These are phyloP conservation scores for Pseudogymnoascus sp. DNA, from an alignment of 2,329 filamentous ascomycete species.

Conservation along the genomic window DNA sequence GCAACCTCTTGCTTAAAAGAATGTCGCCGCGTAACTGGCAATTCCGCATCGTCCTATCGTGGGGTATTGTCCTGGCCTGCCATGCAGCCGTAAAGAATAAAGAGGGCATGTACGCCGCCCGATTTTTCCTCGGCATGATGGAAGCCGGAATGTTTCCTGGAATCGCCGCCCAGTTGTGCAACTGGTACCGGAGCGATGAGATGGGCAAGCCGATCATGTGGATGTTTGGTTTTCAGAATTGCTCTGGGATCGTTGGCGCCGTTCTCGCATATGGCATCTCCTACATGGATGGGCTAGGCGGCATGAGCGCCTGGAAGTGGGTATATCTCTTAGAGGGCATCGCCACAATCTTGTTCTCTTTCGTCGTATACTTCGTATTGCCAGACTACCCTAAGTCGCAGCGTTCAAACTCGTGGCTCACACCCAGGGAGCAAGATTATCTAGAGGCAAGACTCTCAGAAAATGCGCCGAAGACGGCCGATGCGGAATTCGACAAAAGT, in stretches of 20 bases:
- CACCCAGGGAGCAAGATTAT: constrained; percentile 32
- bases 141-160: constrained; percentile 38
- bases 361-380: constrained; percentile 31
- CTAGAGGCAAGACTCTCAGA: constrained; percentile 32
- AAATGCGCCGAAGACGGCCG: constrained; percentile 31
- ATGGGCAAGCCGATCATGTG: constrained; percentile 35
- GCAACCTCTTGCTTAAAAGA: constrained; percentile 32
- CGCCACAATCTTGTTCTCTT: constrained; percentile 33
- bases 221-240: constrained; percentile 34
- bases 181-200: constrained; percentile 40
- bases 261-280: constrained; percentile 45
- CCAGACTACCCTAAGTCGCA: constrained; percentile 38
- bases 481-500: constrained; percentile 28
- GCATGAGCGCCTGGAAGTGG: constrained; percentile 51
- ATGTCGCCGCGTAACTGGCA: constrained; percentile 31
- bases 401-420: constrained; percentile 31
- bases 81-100: constrained; percentile 33
- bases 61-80: constrained; percentile 32
- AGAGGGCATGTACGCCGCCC: constrained; percentile 30
- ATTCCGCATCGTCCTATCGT: constrained; percentile 30
- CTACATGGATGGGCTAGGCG: constrained; percentile 33
- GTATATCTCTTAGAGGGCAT: constrained; percentile 39
- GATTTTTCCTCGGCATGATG: constrained; percentile 35
- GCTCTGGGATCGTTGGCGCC: constrained; percentile 29
- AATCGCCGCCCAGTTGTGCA: constrained; percentile 34